phyloP scores from a whole-genome alignment of 106 monocot genomes.

The Chionographis japonica region DNA sequence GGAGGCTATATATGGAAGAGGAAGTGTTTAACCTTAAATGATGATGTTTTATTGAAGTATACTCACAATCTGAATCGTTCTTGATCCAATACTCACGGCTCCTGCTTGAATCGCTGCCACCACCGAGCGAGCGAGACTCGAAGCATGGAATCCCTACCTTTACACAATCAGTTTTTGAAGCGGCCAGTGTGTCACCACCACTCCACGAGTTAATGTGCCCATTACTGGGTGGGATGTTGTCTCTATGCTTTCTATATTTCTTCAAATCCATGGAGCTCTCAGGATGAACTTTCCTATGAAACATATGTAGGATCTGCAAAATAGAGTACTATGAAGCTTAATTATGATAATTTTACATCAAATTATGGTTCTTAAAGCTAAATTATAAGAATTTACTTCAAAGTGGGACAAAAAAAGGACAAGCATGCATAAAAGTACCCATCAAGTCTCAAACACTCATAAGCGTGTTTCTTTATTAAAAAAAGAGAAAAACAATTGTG shows the following conservation, averaged over 20 bases:
- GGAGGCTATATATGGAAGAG: too few species aligned
- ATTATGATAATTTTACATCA: too few species aligned
- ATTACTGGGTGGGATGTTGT: not conserved
- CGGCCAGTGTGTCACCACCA: not conserved
- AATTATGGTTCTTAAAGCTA: too few species aligned
- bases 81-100: slow-evolving; percentile 70
- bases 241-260: slow-evolving; percentile 24
- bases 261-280: slow-evolving; percentile 24
- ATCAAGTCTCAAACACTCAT: too few species aligned
- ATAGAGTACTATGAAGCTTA: not conserved
- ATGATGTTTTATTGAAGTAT: too few species aligned
- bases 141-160: slow-evolving; percentile 12
- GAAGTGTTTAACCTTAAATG: too few species aligned
- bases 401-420: too few species aligned
- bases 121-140: slow-evolving; percentile 13
- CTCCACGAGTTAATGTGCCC: not conserved
- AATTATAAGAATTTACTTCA: too few species aligned
- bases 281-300: slow-evolving; percentile 75
- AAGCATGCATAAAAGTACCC: too few species aligned
- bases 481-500: too few species aligned
- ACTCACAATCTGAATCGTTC: slow-evolving; percentile 85
- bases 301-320: slow-evolving; percentile 71
- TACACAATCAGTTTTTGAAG: slow-evolving; percentile 5
- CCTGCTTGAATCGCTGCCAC: slow-evolving; percentile 20
- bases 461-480: too few species aligned